These are phyloP conservation scores for Candida chilensis DNA, from an alignment of 805 yeast species.

Conservation along the genomic window DNA sequence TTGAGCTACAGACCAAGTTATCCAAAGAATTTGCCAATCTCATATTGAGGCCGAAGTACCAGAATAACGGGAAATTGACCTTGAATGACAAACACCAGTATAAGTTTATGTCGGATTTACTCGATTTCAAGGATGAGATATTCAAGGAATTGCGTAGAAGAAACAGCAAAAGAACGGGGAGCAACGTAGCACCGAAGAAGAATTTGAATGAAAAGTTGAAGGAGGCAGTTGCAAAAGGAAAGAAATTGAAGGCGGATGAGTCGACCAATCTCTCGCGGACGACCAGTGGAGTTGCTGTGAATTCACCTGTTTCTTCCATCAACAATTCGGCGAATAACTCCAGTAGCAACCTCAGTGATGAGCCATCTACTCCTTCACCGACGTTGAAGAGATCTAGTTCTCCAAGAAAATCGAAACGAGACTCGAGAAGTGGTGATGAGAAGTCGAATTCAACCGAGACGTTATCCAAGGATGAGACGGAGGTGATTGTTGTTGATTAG, in stretches of 20 bases:
- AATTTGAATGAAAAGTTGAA: background rate
- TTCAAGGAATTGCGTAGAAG: constrained; percentile 49
- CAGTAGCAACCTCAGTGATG: too few species aligned
- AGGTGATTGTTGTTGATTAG: too few species aligned
- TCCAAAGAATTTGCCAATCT: constrained; percentile 61
- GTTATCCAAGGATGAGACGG: too few species aligned
- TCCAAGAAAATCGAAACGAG: too few species aligned
- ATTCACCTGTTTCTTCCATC: too few species aligned
- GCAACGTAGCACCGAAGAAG: background rate
- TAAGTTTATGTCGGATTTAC: constrained; percentile 52
- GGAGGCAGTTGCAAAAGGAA: constrained; percentile 1
- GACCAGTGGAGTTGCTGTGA: background rate
- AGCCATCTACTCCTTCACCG: too few species aligned
- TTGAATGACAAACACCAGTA: constrained; percentile 50
- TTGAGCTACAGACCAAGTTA: constrained; percentile 34
- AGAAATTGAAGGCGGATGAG: background rate
- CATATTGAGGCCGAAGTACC: constrained; percentile 43
- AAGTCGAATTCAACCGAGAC: too few species aligned
- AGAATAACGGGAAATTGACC: constrained; percentile 23
- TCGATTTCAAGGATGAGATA: constrained; percentile 49
- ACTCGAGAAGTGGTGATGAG: too few species aligned
- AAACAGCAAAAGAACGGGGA: constrained; percentile 6
- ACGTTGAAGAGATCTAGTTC: too few species aligned
- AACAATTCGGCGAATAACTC: too few species aligned
- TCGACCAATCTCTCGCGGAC: background rate